Evolutionary conservation across 208 protist species (phyloP).

Genomic region (Leishmania gerbilli): DNA sequence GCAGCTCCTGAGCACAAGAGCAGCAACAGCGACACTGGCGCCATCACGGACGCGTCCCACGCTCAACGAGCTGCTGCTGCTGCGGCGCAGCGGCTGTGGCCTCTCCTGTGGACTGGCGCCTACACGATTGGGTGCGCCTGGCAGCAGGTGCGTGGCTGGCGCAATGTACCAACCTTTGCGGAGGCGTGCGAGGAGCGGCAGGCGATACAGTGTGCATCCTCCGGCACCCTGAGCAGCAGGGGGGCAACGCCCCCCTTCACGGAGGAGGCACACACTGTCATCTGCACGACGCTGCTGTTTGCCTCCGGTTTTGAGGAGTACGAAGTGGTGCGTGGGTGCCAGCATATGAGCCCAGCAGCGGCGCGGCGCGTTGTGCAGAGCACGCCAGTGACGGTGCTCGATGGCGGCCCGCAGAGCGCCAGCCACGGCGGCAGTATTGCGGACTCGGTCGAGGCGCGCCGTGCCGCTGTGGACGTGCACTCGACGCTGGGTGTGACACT

Average conservation of each 20-base stretch:
- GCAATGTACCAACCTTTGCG: conserved; percentile 21
- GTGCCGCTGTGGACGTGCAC: conserved; percentile 69
- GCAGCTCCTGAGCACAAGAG: conserved; percentile 14
- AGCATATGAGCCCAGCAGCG: conserved; percentile 53
- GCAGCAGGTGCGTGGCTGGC: conserved; percentile 50
- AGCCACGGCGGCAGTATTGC: background rate
- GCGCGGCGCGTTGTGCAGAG: conserved; percentile 62
- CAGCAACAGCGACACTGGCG: conserved; percentile 15
- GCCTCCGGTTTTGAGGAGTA: conserved; percentile 81
- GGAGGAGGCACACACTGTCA: conserved; percentile 11
- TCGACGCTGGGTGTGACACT: conserved; percentile 56
- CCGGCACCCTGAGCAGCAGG: background rate
- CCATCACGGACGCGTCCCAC: conserved; percentile 16
- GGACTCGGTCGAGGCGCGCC: conserved; percentile 14
- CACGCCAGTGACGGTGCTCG: background rate
- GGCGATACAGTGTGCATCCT: background rate
- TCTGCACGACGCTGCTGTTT: conserved; percentile 69
- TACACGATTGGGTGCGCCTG: conserved; percentile 66
- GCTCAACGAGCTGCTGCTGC: conserved; percentile 25
- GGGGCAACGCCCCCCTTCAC: background rate
- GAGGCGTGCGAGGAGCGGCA: conserved; percentile 17
- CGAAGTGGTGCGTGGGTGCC: conserved; percentile 37
- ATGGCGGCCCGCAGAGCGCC: background rate
- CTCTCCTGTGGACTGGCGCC: conserved; percentile 69
- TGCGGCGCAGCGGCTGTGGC: conserved; percentile 49